A percentile compares a stretch with the other conserved stretches of the same genome.
These are phyloP conservation scores for Parmelia sp. DNA, from an alignment of 495 filamentous ascomycete species.

Conservation along the genomic window DNA sequence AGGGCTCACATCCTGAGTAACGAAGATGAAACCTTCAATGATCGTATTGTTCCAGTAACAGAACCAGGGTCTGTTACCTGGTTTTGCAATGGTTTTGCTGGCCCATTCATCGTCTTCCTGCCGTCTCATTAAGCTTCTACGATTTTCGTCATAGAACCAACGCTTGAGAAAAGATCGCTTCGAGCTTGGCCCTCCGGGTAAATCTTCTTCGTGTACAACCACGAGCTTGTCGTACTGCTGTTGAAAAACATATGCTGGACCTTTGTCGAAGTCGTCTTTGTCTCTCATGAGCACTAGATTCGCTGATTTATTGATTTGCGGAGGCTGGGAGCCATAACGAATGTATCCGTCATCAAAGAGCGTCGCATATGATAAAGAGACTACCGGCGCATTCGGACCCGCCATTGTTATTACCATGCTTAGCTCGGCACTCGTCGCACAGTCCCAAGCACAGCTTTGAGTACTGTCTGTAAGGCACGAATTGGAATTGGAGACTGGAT, in stretches of 20 bases:
- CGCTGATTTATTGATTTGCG: constrained; percentile 44
- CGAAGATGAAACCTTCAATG: constrained; percentile 76
- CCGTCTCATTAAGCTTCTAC: not conserved
- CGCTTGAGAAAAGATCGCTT: constrained; percentile 26
- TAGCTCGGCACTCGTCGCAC: constrained; percentile 40
- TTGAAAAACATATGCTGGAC: constrained; percentile 71
- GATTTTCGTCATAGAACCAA: constrained; percentile 25
- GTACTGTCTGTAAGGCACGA: constrained; percentile 58
- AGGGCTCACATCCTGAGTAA: constrained; percentile 25
- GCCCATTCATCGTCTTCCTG: constrained; percentile 33
- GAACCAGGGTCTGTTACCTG: constrained; percentile 72
- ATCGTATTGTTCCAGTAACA: constrained; percentile 82
- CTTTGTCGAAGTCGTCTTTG: constrained; percentile 51
- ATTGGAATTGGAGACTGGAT: constrained; percentile 50
- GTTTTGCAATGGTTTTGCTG: constrained; percentile 37
- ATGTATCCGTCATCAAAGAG: constrained; percentile 35
- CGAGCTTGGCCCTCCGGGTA: constrained; percentile 19
- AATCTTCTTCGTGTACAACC: constrained; percentile 54
- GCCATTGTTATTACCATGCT: constrained; percentile 33
- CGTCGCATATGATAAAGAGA: constrained; percentile 32
- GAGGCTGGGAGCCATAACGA: constrained; percentile 70
- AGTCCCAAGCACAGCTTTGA: constrained; percentile 66
- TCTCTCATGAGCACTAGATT: constrained; percentile 60
- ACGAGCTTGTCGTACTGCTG: constrained; percentile 73
- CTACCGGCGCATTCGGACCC: constrained; percentile 28